phyloP scores from a whole-genome alignment of 169 alveolate genomes.

The Plasmodium blacklocki region DNA sequence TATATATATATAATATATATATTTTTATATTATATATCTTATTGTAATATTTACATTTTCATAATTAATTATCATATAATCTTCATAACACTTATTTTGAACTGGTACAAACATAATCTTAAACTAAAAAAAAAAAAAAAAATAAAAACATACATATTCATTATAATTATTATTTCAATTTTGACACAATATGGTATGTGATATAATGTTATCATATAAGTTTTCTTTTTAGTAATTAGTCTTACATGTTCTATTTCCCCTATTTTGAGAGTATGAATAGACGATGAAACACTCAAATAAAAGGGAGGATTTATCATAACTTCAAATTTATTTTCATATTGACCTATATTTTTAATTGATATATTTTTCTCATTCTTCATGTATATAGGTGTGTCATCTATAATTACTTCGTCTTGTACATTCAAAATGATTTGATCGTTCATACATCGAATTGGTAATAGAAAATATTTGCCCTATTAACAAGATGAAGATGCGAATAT shows the following conservation, averaged over 20 bases:
- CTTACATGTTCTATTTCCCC: slow-evolving; percentile 67
- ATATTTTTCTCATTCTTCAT: slow-evolving; percentile 56
- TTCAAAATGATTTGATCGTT: slow-evolving; percentile 53
- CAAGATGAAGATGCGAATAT: not conserved
- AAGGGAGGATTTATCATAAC: slow-evolving; percentile 52
- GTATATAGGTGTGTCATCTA: slow-evolving; percentile 62
- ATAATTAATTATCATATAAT: slow-evolving; percentile 54
- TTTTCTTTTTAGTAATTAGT: slow-evolving; percentile 9
- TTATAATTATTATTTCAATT: not conserved
- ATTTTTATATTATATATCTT: not conserved
- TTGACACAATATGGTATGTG: not conserved
- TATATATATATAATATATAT: not conserved
- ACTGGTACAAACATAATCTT: slow-evolving; percentile 48
- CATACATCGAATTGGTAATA: slow-evolving; percentile 57
- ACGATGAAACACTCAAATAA: slow-evolving; percentile 27
- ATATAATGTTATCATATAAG: not conserved
- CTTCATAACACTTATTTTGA: slow-evolving; percentile 47
- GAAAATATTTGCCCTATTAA: slow-evolving; percentile 27
- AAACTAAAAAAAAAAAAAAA: slow-evolving; percentile 5
- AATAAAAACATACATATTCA: not conserved
- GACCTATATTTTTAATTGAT: slow-evolving; percentile 68
- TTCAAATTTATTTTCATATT: slow-evolving; percentile 69
- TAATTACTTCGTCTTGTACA: slow-evolving; percentile 65
- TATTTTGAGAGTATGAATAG: slow-evolving; percentile 33
- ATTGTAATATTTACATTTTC: slow-evolving; percentile 41